Conservation (phyloP, 202 grass and related monocot species). For the Panicum virgatum region DNA sequence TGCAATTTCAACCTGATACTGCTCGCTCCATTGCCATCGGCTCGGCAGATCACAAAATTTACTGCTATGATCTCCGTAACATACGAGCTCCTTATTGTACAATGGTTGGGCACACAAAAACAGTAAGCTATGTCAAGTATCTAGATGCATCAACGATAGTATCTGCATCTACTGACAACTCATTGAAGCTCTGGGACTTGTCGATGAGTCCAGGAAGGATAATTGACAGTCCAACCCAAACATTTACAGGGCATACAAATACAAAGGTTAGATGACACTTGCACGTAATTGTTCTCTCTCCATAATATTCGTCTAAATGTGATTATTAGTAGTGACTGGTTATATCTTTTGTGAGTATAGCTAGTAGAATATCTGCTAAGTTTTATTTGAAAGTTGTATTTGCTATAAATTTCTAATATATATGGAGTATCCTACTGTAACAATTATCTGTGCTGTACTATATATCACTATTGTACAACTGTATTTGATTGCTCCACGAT, state of each 20-base stretch:
- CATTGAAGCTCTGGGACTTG: slow-evolving; percentile 93
- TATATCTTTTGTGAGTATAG: neutral
- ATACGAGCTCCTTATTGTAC: slow-evolving; percentile 72
- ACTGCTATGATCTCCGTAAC: slow-evolving; percentile 96
- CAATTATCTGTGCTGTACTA: neutral
- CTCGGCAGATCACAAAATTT: slow-evolving; percentile 94
- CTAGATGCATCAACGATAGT: slow-evolving; percentile 71
- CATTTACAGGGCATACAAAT: slow-evolving; percentile 92
- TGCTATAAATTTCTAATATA: neutral
- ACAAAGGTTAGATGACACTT: slow-evolving; percentile 69
- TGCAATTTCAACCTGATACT: slow-evolving; percentile 93
- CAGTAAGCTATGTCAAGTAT: slow-evolving; percentile 98
- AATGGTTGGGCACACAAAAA: slow-evolving; percentile 79
- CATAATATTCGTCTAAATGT: slow-evolving; percentile 20
- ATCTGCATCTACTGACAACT: slow-evolving; percentile 89
- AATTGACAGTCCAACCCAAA: slow-evolving; percentile 72
- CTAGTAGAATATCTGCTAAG: no score
- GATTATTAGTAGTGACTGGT: slow-evolving; percentile 12
- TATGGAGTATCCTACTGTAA: no score
- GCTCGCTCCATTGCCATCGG: slow-evolving; percentile 78
- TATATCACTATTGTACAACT: neutral
- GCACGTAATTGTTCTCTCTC: neutral
- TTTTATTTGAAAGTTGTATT: neutral
- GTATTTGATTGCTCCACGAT: neutral
- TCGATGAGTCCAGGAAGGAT: slow-evolving; percentile 48